Evolutionary conservation across 306 rosid genomes (phyloP), one percentile per base, ranked within the genome.

Genomic region (Alnus glutinosa): DNA sequence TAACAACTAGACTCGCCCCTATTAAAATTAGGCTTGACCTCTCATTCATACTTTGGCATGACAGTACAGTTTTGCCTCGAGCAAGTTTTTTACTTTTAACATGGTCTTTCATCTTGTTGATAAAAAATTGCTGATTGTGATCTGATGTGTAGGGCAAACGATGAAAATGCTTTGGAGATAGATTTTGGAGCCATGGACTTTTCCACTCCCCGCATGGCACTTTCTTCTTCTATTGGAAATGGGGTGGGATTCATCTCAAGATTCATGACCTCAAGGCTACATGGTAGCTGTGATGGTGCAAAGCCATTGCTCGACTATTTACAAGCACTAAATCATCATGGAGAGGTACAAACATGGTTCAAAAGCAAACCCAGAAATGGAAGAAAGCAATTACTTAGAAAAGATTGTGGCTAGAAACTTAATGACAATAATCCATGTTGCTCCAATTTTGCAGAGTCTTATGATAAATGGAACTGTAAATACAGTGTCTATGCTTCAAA

Each of bases 291-390:
- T 80, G 87, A 81, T 39, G 84, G 81, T 70, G 79, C 87, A 47
- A 96, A 92, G 57, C 82, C 96, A 46, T 87, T 94, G 36, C 92
- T 92, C 73, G 94, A 94, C 82, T 94, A 94, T 89, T 88, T 94
- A 68, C 69, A 84, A n/a, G 84, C 88, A 73, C 80, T 91, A 74
- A 76, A 85, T 66, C 84, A 89, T 75, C 81, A 86, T 18, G 97
- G 89, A 84, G 95, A 91, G 88, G 97, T 94, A 86, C 32, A n/a
- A 18, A 39, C 11, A 9, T 67, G 5, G 50, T 47, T 9, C 51
- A 9, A 14, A 42, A n/a, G 19, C 7, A 14, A 18, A 37, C 46
- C 7, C 9, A 64, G 90, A 72, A 71, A 72, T n/a, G 47, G 19
- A 75, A 82, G 63, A 34, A 78, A 9, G 46, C 11, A 63, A 16